phyloP scores from a whole-genome alignment of 2,329 filamentous ascomycete genomes.

The Sodiomyces alkalinus region DNA sequence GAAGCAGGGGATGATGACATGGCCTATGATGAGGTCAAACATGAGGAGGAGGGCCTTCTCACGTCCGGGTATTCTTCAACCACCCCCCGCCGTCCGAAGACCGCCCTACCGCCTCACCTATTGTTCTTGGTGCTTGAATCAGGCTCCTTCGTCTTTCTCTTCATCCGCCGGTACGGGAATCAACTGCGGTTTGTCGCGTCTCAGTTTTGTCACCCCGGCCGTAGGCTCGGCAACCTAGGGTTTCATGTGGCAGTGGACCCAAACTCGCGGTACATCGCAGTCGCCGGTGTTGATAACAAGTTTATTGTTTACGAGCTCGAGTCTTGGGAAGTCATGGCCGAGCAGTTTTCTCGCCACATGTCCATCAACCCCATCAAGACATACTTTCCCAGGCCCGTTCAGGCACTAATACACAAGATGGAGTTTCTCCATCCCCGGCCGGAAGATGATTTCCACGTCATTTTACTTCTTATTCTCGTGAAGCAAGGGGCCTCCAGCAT shows the following conservation, averaged over 20 bases:
- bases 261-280: conserved; percentile 50
- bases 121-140: conserved; percentile 63
- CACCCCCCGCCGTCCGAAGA: background rate
- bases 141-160: conserved; percentile 64
- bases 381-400: conserved; percentile 29
- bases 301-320: conserved; percentile 61
- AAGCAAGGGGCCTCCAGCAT: conserved; percentile 33
- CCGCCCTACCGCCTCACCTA: conserved; percentile 56
- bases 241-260: conserved; percentile 66
- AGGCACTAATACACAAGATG: conserved; percentile 70
- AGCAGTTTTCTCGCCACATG: conserved; percentile 28
- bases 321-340: conserved; percentile 32
- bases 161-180: conserved; percentile 34
- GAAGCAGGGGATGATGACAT: conserved; percentile 15
- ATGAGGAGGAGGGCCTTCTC: conserved; percentile 18
- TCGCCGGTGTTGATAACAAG: conserved; percentile 53
- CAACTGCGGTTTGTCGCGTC: conserved; percentile 44
- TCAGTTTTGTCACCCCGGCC: conserved; percentile 38
- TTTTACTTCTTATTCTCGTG: conserved; percentile 54
- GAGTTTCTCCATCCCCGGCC: conserved; percentile 65
- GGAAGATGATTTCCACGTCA: conserved; percentile 52
- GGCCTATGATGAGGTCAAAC: conserved; percentile 15
- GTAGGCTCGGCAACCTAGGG: conserved; percentile 40
- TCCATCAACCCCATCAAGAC: conserved; percentile 42
- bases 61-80: no score